Evolutionary conservation across 2,329 filamentous ascomycete species (phyloP), one percentile per base, ranked within the genome.

Genomic region (Venturia carpophila): DNA sequence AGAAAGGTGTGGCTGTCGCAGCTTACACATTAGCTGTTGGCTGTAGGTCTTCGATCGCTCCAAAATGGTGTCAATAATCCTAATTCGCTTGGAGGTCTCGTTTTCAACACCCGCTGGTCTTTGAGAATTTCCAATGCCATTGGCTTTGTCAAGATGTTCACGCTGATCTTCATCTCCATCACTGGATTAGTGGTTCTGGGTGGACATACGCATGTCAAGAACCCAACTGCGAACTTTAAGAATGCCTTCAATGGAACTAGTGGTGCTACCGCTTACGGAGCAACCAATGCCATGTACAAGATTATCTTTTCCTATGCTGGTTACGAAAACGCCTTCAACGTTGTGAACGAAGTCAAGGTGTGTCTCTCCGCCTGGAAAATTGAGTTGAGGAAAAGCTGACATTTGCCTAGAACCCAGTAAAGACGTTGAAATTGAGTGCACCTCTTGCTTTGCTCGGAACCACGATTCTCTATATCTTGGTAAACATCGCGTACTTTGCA

Each of bases 401-500:
- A 24, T 17, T 34, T 7, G 11, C 17, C 27, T 4, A 55, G 68
- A 78, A 82, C 55, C 83, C 83, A 0, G 78, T 76, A 41, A 80
- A 79, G 69, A 86, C 84, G 0, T 76, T 86, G 3, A 71, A 78
- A 1, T 75, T 84, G 62, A 84, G 84, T 0, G 84, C 83, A 0
- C 84, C 84, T 0, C 71, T 87, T 0, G 85, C 84, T 1, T 78
- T 87, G 3, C 82, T 80, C 1, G 80, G 79, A 5, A 83, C 84
- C 4, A 85, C 84, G 0, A 77, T 85, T 1, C 77, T 87, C 0
- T 88, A 88, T 69, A 77, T 87, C 15, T 77, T 87, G 11, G 84
- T 84, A 61, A 87, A 88, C 68, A 80, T 88, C 1, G 84, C 85
- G 1, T 88, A 87, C 74, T 87, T 87, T 67, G 82, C 85, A 0